Percentiles rank a stretch among this genome's conserved stretches.
Evolutionary conservation across 1,284 basidiomycete genomes (phyloP).

Genomic region (Ceratobasidium theobromae): DNA sequence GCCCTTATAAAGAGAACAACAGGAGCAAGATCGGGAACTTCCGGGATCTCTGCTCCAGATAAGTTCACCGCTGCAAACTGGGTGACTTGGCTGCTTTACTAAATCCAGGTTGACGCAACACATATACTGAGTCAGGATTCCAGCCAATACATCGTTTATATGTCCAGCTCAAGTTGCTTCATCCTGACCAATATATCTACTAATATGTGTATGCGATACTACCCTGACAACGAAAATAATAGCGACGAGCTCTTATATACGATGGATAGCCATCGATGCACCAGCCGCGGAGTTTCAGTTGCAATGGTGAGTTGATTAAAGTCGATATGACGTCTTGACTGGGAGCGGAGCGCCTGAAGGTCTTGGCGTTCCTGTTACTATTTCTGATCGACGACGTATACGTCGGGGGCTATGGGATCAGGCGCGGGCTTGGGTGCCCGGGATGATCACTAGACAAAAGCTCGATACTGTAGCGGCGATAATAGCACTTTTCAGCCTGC

Average conservation of each 20-base stretch:
- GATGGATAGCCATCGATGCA: slow-evolving; percentile 37
- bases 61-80: slow-evolving; percentile 1
- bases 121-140: slow-evolving; percentile 21
- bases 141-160: slow-evolving; percentile 9
- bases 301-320: slow-evolving; percentile 31
- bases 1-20: too few species aligned
- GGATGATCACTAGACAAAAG: too few species aligned
- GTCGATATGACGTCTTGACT: slow-evolving; percentile 42
- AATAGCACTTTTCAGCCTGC: too few species aligned
- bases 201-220: slow-evolving; percentile 30
- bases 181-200: slow-evolving; percentile 21
- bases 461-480: too few species aligned
- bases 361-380: too few species aligned
- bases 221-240: slow-evolving; percentile 29
- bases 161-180: slow-evolving; percentile 15
- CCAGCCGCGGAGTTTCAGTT: too few species aligned
- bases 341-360: slow-evolving; percentile 45
- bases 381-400: too few species aligned
- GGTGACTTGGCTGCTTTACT: too few species aligned
- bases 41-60: slow-evolving; percentile 13
- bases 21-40: not conserved
- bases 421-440: too few species aligned
- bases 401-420: too few species aligned
- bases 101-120: too few species aligned
- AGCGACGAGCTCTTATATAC: slow-evolving; percentile 34